Evolutionary conservation across 2,329 filamentous ascomycete genomes (phyloP).

Genomic region (Byssothecium circinans): DNA sequence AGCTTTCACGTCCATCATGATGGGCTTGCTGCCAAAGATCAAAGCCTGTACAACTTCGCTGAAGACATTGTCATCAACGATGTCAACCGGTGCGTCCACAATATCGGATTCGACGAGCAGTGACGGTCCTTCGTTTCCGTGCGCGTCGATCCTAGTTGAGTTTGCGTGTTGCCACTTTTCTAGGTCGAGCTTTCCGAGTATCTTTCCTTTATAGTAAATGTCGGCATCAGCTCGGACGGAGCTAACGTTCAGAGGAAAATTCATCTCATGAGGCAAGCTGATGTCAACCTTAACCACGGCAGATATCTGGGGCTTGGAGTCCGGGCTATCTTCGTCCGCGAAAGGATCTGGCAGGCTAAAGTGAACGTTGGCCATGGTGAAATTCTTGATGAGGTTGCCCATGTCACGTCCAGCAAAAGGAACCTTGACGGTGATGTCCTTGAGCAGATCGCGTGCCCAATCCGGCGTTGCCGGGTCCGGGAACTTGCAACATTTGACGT

Average conservation of each 20-base stretch:
- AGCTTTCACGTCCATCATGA: conserved; percentile 76
- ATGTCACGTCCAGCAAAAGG: conserved; percentile 81
- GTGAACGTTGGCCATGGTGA: conserved; percentile 81
- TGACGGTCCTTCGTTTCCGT: conserved; percentile 60
- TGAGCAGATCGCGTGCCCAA: conserved; percentile 81
- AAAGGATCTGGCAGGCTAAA: conserved; percentile 82
- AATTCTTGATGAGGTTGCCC: conserved; percentile 82
- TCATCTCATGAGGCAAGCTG: conserved; percentile 79
- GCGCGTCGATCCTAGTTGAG: conserved; percentile 68
- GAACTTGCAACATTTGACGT: conserved; percentile 75
- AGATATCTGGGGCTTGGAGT: conserved; percentile 76
- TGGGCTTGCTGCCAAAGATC: conserved; percentile 69
- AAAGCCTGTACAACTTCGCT: conserved; percentile 78
- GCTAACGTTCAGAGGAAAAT: conserved; percentile 78
- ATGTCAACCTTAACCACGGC: conserved; percentile 81
- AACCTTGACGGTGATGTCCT: conserved; percentile 79
- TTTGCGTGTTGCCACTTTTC: conserved; percentile 81
- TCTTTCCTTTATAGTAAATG: conserved; percentile 74
- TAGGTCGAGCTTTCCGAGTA: conserved; percentile 80
- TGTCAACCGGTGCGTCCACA: conserved; percentile 75
- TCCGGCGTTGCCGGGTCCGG: conserved; percentile 69
- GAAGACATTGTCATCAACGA: conserved; percentile 79
- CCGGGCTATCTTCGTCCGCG: conserved; percentile 73
- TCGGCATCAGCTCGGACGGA: conserved; percentile 75
- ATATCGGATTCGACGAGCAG: conserved; percentile 77